Evolutionary conservation across 2,329 filamentous ascomycete genomes (phyloP).

Genomic region (Colletotrichum caudatum): DNA sequence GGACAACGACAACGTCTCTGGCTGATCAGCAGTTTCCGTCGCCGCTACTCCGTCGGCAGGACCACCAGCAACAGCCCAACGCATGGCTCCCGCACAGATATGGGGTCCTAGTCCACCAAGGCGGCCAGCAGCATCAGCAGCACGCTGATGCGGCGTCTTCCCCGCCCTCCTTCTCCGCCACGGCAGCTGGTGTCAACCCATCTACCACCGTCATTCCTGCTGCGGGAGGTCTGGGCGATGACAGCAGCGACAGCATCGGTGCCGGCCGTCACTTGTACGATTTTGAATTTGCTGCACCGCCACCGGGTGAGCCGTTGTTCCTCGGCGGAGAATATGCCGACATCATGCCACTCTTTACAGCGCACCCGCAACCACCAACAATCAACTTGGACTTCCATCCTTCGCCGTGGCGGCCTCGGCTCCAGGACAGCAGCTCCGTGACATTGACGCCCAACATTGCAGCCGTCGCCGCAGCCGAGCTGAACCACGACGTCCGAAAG

Average conservation of each 20-base stretch:
- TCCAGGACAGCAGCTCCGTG: constrained; percentile 35
- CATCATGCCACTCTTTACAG: constrained; percentile 40
- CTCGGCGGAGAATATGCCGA: constrained; percentile 39
- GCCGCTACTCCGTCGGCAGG: constrained; percentile 29
- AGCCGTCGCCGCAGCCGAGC: constrained; percentile 33
- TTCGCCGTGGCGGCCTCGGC: constrained; percentile 35
- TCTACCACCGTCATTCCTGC: constrained; percentile 18
- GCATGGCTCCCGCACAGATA: constrained; percentile 36
- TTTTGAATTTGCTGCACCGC: constrained; percentile 36
- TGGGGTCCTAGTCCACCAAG: constrained; percentile 24
- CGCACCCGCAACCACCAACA: constrained; percentile 27
- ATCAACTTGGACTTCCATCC: constrained; percentile 34
- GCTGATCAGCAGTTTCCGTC: constrained; percentile 25
- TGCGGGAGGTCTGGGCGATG: constrained; percentile 11
- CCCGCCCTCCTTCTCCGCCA: neutral
- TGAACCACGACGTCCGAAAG: constrained; percentile 34
- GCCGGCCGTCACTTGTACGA: constrained; percentile 19
- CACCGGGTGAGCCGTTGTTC: constrained; percentile 37
- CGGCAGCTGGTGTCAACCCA: constrained; percentile 19
- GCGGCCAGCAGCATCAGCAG: constrained; percentile 17
- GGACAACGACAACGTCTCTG: constrained; percentile 13
- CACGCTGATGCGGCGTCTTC: constrained; percentile 12
- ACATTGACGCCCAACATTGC: constrained; percentile 35
- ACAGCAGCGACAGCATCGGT: neutral
- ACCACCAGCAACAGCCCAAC: constrained; percentile 15